These are phyloP conservation scores for Microsporum ferrugineum DNA, from an alignment of 2,329 filamentous ascomycete genomes.

Conservation along the genomic window DNA sequence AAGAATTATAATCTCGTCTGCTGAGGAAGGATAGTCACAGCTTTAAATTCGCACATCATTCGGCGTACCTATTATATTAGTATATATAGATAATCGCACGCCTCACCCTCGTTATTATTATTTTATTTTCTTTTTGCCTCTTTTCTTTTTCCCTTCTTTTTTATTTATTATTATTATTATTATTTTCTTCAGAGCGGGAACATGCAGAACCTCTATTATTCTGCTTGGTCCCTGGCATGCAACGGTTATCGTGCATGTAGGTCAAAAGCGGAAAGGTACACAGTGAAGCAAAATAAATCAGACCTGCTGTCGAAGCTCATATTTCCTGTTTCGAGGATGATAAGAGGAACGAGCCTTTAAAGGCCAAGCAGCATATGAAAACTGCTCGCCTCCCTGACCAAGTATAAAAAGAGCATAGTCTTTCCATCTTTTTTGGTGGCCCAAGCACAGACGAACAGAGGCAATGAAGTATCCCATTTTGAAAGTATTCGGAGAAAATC, in stretches of 20 bases:
- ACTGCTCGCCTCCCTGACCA: background rate
- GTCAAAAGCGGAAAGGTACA: background rate
- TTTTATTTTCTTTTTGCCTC: background rate
- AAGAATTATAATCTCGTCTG: constrained; percentile 2
- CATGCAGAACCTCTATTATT: background rate
- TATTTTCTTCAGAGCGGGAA: background rate
- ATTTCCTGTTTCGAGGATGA: background rate
- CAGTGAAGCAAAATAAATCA: background rate
- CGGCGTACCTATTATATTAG: background rate
- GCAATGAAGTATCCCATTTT: background rate
- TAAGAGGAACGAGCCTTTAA: background rate
- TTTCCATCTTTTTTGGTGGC: background rate
- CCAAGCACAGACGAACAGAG: background rate
- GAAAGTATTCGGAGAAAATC: background rate
- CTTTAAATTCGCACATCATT: constrained; percentile 5
- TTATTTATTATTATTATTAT: background rate
- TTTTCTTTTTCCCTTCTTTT: background rate
- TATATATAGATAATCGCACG: background rate
- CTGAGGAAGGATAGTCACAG: background rate
- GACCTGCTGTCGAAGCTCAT: background rate
- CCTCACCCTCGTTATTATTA: background rate
- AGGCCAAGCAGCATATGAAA: background rate
- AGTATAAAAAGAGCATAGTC: background rate
- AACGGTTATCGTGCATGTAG: constrained; percentile 5
- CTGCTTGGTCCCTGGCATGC: constrained; percentile 4